phyloP scores from a whole-genome alignment of 164 flowering plant genomes.

The Berberis thunbergii region DNA sequence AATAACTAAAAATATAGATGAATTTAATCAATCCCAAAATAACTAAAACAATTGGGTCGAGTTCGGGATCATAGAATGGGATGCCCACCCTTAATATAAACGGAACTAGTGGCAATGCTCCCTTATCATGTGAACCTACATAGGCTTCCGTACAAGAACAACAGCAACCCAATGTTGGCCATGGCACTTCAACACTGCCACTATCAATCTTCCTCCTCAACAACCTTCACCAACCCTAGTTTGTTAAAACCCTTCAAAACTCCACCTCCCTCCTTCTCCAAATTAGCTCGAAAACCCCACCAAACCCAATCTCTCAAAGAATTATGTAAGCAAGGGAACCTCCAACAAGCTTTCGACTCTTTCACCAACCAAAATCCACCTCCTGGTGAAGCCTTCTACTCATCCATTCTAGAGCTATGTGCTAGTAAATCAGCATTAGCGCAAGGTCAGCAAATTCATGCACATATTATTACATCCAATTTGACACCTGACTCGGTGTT shows the following conservation, averaged over 20 bases:
- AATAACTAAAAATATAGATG: too few relatives aligned
- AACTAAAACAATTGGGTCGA: too few relatives aligned
- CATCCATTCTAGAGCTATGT: slow-evolving; percentile 55
- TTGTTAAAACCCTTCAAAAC: background rate
- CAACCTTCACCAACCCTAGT: background rate
- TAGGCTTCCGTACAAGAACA: background rate
- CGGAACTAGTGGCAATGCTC: background rate
- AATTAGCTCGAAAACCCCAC: slow-evolving; percentile 14
- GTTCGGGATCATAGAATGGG: too few relatives aligned
- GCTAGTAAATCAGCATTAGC: slow-evolving; percentile 32
- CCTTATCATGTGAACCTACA: background rate
- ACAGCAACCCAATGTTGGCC: background rate
- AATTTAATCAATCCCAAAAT: too few relatives aligned
- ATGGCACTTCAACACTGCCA: slow-evolving; percentile 1
- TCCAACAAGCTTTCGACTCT: slow-evolving; percentile 39
- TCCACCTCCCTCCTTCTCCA: background rate
- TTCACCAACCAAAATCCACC: slow-evolving; percentile 13
- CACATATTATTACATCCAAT: slow-evolving; percentile 37
- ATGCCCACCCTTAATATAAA: too few relatives aligned
- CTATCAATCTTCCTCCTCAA: background rate
- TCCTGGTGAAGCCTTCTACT: slow-evolving; percentile 31
- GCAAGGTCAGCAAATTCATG: slow-evolving; percentile 62
- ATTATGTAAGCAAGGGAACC: slow-evolving; percentile 27
- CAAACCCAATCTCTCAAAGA: slow-evolving; percentile 19
- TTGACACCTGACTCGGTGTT: slow-evolving; percentile 26